Evolutionary conservation across 1,284 basidiomycete genomes (phyloP), one percentile per base, ranked within the genome.

Genomic region (Pseudozyma tsukubaensis): DNA sequence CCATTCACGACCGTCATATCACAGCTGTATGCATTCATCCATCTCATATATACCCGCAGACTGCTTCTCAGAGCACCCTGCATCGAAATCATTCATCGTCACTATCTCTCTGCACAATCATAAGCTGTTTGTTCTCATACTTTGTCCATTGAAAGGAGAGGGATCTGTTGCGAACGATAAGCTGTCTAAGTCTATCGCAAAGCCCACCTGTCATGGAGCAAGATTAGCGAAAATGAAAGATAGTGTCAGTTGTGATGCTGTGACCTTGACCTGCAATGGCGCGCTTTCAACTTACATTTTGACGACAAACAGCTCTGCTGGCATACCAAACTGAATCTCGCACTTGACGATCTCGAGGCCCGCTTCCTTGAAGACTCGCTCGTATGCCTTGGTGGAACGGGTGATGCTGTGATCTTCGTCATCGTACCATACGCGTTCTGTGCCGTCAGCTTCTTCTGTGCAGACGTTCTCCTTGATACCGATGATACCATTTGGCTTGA

Each of bases 381-480:
- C 81, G 65, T 80, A 84, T 0, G 81, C 77, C 34, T 78, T 69
- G 18, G 66, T 74, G 6, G 83, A 83, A 13, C 79, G 64, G 0
- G 83, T 84, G 57, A 84, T 83, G 37, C 78, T 80, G 66, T 79
- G 74, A 50, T 84, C 83, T 53, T 83, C 81, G 48, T 83, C 77
- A 50, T 84, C 83, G 72, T 78, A 84, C 74, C 82, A 80, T 4
- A 78, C 76, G 10, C 74, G 55, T 48, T 84, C 83, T 21, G 53
- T 63, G 19, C 83, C 83, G 49, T 83, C 81, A n/a, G 61, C 71
- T 10, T 67, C 62, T 42, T 83, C 83, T 14, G 47, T 58, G 61
- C 81, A 83, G 0, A 84, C 80, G 47, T 84, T 84, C 56, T 84
- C 83, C 71, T 84, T 84, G 44, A 84, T 67, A 4, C 82, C 76